Conservation (phyloP, 345 rosid genomes). For the Camelina laxa region DNA sequence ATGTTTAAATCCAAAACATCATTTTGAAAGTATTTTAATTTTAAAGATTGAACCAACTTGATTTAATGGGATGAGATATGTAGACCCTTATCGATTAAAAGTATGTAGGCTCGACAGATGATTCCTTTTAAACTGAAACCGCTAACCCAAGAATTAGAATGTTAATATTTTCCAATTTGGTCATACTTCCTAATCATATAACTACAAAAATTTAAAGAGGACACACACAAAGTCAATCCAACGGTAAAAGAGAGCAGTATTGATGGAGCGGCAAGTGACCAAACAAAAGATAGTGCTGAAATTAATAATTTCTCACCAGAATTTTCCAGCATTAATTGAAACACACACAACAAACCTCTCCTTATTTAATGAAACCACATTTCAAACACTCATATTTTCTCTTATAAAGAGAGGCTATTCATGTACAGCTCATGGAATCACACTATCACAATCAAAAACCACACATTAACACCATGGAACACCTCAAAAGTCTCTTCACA, state of each 20-base stretch:
- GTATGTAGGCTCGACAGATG: neutral
- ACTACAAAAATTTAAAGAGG: neutral
- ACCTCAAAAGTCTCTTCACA: slow-evolving; percentile 31
- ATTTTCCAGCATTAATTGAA: slow-evolving; percentile 43
- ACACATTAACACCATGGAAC: slow-evolving; percentile 26
- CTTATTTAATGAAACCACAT: slow-evolving; percentile 44
- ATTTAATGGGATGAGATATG: slow-evolving; percentile 8
- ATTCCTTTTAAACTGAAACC: slow-evolving; percentile 11
- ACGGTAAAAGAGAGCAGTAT: slow-evolving; percentile 41
- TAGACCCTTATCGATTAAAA: neutral
- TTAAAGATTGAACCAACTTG: neutral
- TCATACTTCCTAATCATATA: slow-evolving; percentile 3
- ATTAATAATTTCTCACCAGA: slow-evolving; percentile 43
- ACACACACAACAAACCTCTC: slow-evolving; percentile 48
- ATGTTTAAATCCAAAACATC: neutral
- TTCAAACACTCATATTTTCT: slow-evolving; percentile 32
- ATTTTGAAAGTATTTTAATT: neutral
- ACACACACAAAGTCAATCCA: neutral
- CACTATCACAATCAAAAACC: slow-evolving; percentile 24
- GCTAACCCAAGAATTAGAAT: neutral
- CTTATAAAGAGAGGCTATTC: slow-evolving; percentile 16
- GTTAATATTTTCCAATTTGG: neutral
- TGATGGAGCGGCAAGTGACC: slow-evolving; percentile 45
- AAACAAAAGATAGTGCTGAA: slow-evolving; percentile 38
- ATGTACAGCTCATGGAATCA: slow-evolving; percentile 29